Base-by-base conservation (phyloP, 192 early-diverging fungal species). In the Coemansia aciculifera region DNA sequence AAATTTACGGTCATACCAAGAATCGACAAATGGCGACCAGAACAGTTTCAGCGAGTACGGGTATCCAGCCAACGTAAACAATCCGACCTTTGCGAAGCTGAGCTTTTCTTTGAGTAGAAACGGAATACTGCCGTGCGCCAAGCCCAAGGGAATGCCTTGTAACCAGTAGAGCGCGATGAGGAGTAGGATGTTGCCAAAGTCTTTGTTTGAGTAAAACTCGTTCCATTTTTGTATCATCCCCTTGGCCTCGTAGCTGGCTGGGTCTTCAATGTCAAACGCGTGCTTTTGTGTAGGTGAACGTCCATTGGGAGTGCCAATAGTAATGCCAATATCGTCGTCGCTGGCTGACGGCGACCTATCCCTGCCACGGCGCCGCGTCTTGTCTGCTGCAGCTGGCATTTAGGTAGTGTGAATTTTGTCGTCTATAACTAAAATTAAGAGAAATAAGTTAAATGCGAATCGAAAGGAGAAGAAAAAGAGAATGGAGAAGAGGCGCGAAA, bases 21-120 rank as follows among this genome's bases (percentile, higher is more conserved):
- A 91, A 72, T 99, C 97, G 4, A 99, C 95, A 44, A 99, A 91
- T 5, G 97, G 97, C 13, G 95, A 97, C 97, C 97, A 99, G 40
- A 99, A 84, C 29, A 99, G 89, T 85, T 99, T 99, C 44, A 99
- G 89, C 40, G 94, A 96, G 76, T 99, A 99, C 13, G 97, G 97
- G 80, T 96, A 99, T 10, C 91, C 90, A 6, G 96, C 93, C 59
- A 99, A 77, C 29, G 96, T 94, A 70, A 99, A 97, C 68, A 98
- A 76, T 10, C 93, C 97, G 52, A 99, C 90, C 74, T 99, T 91
- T 27, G 88, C 86, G 73, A 93, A 99, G 37, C 92, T 92, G 49
- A 99, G 85, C 72, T 95, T 94, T 31, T 90, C 88, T 78, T 99
- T 99, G 51, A 99, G 89, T 42, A 99, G 72, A 72, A 96, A 99